These are phyloP conservation scores for Penicillium sp. DNA, from an alignment of 2,329 filamentous ascomycete genomes.

Conservation along the genomic window DNA sequence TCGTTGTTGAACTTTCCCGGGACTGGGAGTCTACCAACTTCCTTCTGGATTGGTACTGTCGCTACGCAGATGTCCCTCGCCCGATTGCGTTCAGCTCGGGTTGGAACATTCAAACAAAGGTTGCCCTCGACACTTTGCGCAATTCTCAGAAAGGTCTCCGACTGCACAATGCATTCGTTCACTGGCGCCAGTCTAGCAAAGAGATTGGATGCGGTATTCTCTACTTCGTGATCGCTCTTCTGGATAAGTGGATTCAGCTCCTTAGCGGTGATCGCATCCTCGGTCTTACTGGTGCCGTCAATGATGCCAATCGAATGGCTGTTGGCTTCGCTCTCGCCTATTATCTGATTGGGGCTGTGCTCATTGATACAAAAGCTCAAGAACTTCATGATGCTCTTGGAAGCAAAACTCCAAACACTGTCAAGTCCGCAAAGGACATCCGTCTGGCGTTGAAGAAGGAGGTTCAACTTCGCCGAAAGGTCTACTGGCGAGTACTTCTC, in stretches of 20 bases:
- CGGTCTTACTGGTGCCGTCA: constrained; percentile 40
- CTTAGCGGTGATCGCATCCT: constrained; percentile 47
- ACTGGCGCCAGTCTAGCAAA: constrained; percentile 59
- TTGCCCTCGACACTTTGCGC: constrained; percentile 54
- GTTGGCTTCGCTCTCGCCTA: constrained; percentile 60
- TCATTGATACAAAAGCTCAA: constrained; percentile 58
- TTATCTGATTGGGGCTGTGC: constrained; percentile 58
- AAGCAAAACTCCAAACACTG: constrained; percentile 42
- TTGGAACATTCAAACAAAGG: constrained; percentile 60
- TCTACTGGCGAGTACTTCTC: constrained; percentile 54
- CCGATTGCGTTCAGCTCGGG: constrained; percentile 58
- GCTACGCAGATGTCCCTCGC: constrained; percentile 48
- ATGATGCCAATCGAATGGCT: constrained; percentile 45
- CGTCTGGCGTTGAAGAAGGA: constrained; percentile 48
- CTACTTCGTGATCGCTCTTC: constrained; percentile 57
- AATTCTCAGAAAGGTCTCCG: constrained; percentile 57
- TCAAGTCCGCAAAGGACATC: constrained; percentile 46
- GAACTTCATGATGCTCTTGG: constrained; percentile 51
- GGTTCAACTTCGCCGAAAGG: constrained; percentile 46
- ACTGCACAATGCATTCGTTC: constrained; percentile 59
- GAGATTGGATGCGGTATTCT: constrained; percentile 57
- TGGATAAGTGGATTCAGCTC: constrained; percentile 57
- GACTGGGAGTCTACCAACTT: constrained; percentile 58
- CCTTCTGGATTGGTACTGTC: constrained; percentile 56
- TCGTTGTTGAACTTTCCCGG: constrained; percentile 53